Evolutionary conservation across 768 basidiomycete genomes (phyloP), one percentile per base, ranked within the genome.

Genomic region (Rhodotorula diobovata): DNA sequence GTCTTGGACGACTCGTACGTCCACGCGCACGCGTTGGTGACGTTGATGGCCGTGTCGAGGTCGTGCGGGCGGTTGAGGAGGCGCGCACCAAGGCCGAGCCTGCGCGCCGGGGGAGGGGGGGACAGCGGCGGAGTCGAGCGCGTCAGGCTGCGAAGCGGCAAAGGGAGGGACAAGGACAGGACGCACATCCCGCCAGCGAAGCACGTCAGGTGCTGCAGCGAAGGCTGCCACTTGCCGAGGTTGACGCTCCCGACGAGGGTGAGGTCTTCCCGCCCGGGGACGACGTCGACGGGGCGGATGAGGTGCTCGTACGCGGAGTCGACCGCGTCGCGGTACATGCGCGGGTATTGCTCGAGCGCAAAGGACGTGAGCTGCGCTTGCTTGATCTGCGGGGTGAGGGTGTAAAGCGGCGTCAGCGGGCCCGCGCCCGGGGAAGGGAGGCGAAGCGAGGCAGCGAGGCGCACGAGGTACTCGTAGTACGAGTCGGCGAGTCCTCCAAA

Each of bases 121-220:
- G 34, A 35, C 1, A 39, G 39, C 39, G 8, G 8, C 39, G 39
- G 15, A 8, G 15, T 41, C 9, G 39, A 41, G 39, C 8, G 39
- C 9, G 39, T 41, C 15, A 16, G 25, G 28, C n/a, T 2, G 1
- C 4, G 34, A 28, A 18, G 21, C 5, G 43, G 30, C 21, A 46
- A 32, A 35, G 43, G 21, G 34, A 21, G 16, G 37, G 35, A 54
- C 5, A n/a, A 54, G 30, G 53, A 14, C 18, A 54, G 55, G 11
- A 23, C 62, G 48, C 41, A 70, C 82, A 83, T 83, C 0, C 78
- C 83, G 16, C 82, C 82, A 8, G 80, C 81, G 71, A 82, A 83
- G 71, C 80, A 81, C 0, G 80, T 79, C 18, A 75, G 37, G 51
- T 75, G 74, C 58, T 68, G 71, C 35, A 71, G 32, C 28, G 63